Evolutionary conservation across 371 early-diverging fungal genomes (phyloP), one percentile per base, ranked within the genome.

Genomic region (Rhizopus sp.): DNA sequence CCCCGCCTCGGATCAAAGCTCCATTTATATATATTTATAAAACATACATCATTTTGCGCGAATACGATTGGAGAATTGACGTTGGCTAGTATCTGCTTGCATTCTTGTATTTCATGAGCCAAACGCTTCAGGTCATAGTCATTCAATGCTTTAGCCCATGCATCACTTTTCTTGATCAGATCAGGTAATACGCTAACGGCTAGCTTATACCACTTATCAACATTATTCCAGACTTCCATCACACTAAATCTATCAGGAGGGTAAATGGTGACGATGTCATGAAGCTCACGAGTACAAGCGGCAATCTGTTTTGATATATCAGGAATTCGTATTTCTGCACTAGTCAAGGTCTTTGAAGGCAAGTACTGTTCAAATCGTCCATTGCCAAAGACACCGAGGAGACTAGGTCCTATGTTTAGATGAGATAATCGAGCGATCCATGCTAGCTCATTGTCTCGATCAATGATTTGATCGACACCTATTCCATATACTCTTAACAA

Each of bases 311-410:
- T 70, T 50, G 91, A 91, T 0, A 77, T 90, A 3, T 72, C 68
- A 0, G 87, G 81, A 41, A 83, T 62, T 8, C 88, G 77, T n/a
- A 95, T 77, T 34, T 91, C 91, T 5, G 74, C 69, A 52, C 79
- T 79, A 0, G 82, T 87, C 45, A 95, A 65, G 0, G 93, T 93
- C 0, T 72, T 76, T 15, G 91, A 88, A 37, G 90, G 86, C 4
- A 95, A 73, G 60, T 83, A 95, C 64, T 95, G 80, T 60, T 95
- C 96, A 46, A 95, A 80, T 8, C 96, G 83, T 8, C 96, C 96
- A 59, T 95, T 95, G 29, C 80, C 81, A 63, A 95, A 95, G 6
- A 85, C 81, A 0, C 87, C 92, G 12, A 93, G 70, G n/a, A 95
- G 63, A 13, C 73, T 75, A 1, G 96, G 91, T 2, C 95, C 93